These are phyloP conservation scores for Diatrype stigma DNA, from an alignment of 2,329 filamentous ascomycete genomes.

Conservation along the genomic window DNA sequence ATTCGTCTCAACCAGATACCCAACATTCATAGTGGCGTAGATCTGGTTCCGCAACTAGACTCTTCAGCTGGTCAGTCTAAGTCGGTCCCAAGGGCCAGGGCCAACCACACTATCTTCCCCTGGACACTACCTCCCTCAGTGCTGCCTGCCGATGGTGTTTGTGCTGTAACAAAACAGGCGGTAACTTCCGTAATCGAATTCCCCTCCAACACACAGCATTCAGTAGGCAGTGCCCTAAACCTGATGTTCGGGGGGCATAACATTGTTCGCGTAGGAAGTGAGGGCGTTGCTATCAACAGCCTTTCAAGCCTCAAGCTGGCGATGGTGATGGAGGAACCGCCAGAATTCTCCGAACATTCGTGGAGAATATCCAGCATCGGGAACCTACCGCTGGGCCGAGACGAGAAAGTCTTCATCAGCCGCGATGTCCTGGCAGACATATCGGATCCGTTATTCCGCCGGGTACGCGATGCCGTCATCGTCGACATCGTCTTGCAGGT, in stretches of 20 bases:
- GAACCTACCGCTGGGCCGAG: conserved; percentile 74
- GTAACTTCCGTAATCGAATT: conserved; percentile 67
- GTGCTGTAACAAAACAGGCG: conserved; percentile 65
- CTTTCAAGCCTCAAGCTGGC: conserved; percentile 59
- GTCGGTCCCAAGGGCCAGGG: conserved; percentile 42
- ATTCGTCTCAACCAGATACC: conserved; percentile 77
- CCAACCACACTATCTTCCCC: conserved; percentile 83
- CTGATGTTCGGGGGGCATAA: conserved; percentile 44
- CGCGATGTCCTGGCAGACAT: conserved; percentile 72
- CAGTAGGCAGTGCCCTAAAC: conserved; percentile 38
- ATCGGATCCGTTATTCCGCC: conserved; percentile 78
- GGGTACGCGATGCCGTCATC: conserved; percentile 66
- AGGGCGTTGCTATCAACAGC: conserved; percentile 46
- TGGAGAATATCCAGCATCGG: conserved; percentile 80
- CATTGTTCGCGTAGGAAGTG: conserved; percentile 39
- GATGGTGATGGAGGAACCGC: conserved; percentile 59
- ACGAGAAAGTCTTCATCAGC: conserved; percentile 80
- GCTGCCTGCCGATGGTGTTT: conserved; percentile 74
- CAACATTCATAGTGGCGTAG: conserved; percentile 47
- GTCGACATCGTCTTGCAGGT: conserved; percentile 70
- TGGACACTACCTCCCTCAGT: conserved; percentile 82
- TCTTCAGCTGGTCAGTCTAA: conserved; percentile 6
- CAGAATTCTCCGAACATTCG: conserved; percentile 34
- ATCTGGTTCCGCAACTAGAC: conserved; percentile 10
- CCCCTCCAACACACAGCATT: conserved; percentile 43